A percentile compares a stretch with the other conserved stretches of the same genome.
Conservation (phyloP, 768 basidiomycete species). For the Auricularia sp. region DNA sequence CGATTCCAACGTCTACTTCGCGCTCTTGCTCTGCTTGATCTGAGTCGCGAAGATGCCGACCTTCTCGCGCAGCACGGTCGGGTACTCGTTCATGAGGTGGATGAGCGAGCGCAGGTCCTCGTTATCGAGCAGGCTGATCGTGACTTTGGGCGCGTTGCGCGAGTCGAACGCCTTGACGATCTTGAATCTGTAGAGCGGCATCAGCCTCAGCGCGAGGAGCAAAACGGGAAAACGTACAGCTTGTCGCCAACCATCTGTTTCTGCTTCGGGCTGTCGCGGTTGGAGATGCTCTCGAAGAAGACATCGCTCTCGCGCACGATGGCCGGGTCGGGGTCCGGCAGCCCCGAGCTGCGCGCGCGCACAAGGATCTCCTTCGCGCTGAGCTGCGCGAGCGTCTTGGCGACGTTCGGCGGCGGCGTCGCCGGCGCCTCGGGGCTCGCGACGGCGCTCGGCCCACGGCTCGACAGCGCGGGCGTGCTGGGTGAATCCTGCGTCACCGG, state of each 20-base stretch:
- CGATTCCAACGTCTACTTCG: not conserved
- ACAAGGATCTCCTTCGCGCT: slow-evolving; percentile 68
- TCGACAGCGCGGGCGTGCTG: slow-evolving; percentile 67
- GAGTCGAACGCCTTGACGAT: slow-evolving; percentile 49
- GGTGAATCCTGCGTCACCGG: slow-evolving; percentile 39
- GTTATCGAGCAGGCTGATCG: slow-evolving; percentile 70
- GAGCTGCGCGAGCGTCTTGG: slow-evolving; percentile 51
- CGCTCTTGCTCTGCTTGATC: not conserved
- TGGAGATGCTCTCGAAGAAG: slow-evolving; percentile 54
- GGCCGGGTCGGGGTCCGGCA: slow-evolving; percentile 61
- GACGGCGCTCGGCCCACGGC: slow-evolving; percentile 59
- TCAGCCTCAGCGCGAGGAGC: not conserved
- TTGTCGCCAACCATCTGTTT: slow-evolving; percentile 79
- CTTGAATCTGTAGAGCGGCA: slow-evolving; percentile 29
- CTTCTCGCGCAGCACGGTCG: slow-evolving; percentile 73
- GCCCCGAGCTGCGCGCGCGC: slow-evolving; percentile 43
- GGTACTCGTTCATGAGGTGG: slow-evolving; percentile 82
- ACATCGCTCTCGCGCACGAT: slow-evolving; percentile 60
- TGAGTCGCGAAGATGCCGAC: slow-evolving; percentile 6
- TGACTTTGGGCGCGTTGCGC: slow-evolving; percentile 59
- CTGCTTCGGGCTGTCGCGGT: slow-evolving; percentile 45
- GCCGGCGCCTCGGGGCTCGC: slow-evolving; percentile 43
- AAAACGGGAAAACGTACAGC: slow-evolving; percentile 37
- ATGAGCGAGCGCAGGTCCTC: slow-evolving; percentile 78
- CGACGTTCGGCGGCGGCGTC: slow-evolving; percentile 32